Base-by-base conservation (phyloP, 202 grass and related monocot genomes). In the Tripidium arundinaceum region DNA sequence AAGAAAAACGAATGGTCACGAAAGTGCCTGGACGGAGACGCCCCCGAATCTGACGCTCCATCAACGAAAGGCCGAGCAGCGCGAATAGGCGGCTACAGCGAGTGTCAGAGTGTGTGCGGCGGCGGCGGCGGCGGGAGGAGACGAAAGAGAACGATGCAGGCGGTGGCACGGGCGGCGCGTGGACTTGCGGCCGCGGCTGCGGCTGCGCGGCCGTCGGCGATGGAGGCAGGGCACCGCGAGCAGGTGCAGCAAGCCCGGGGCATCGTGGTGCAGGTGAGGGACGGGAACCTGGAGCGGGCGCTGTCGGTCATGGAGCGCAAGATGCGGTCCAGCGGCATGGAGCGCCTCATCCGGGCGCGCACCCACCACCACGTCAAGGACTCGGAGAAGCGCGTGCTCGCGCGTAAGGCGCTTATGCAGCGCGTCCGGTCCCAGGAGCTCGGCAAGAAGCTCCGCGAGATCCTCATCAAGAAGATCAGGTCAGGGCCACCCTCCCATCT, bases 401-500 rank as follows among this genome's bases (percentile, higher is more conserved):
- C 95, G 1, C 88, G 73, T 76, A 98, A 98, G 95, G 84, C 86
- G 21, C 95, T 94, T 73, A 52, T 90, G 90, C 75, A 86, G 66
- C 88, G 89, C 50, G 61, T 98, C 69, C 78, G 74, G 54, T 98
- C 92, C 29, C 84, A 98, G 84, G 92, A 94, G 34, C 87, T 94
- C 72, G 86, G 77, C 45, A 89, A 82, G 81, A 98, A 86, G 86
- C 92, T 98, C 72, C 91, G 86, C 47, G 65, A 89, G 34, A 91
- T 94, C 77, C 86, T 98, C 72, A 65, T 93, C 68, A 98, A 91
- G 81, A 98, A 94, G 87, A 94, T 98, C 75, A 92, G 95, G 92
- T 98, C 57, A 16, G 89, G 58, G 33, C 31, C 52, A 0, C 4
- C 40, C 57, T n/a, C 22, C 42, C 42, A 14, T 34, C 29, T 50